Evolutionary conservation across 2,329 filamentous ascomycete species (phyloP).

Genomic region (Mycosphaerella arachidis): DNA sequence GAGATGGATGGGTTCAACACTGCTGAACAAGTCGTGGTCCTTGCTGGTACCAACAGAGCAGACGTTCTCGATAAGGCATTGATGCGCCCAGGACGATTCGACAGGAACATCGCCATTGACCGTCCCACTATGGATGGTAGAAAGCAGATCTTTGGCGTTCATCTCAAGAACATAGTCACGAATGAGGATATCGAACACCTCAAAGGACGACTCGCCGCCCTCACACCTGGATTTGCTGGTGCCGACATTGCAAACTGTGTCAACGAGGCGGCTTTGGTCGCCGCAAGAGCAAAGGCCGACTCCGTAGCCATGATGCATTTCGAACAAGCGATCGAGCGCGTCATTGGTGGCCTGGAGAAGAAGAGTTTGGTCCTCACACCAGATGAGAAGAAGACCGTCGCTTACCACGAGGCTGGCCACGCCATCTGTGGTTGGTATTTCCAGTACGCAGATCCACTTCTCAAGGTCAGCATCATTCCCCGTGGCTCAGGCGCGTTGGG

Average conservation of each 20-base stretch:
- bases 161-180: slow-evolving; percentile 91
- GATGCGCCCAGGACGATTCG: slow-evolving; percentile 94
- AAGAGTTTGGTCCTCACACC: slow-evolving; percentile 92
- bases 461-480: slow-evolving; percentile 98
- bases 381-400: slow-evolving; percentile 90
- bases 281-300: slow-evolving; percentile 75
- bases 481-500: slow-evolving; percentile 89
- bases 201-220: slow-evolving; percentile 79
- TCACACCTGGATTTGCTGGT: slow-evolving; percentile 95
- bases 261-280: slow-evolving; percentile 94
- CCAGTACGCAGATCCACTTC: slow-evolving; percentile 88
- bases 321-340: slow-evolving; percentile 94
- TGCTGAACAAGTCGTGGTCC: slow-evolving; percentile 88
- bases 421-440: slow-evolving; percentile 99
- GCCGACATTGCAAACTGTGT: slow-evolving; percentile 98
- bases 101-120: slow-evolving; percentile 93
- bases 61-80: slow-evolving; percentile 93
- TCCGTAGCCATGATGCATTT: slow-evolving; percentile 86
- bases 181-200: slow-evolving; percentile 84
- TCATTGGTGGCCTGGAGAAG: slow-evolving; percentile 93
- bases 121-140: slow-evolving; percentile 93
- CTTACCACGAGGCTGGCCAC: slow-evolving; percentile 97
- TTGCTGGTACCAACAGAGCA: slow-evolving; percentile 92
- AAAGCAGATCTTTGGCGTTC: slow-evolving; percentile 92
- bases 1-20: slow-evolving; percentile 99